phyloP scores from a whole-genome alignment of 2,329 filamentous ascomycete species.

The Purpureocillium takamizusanense region DNA sequence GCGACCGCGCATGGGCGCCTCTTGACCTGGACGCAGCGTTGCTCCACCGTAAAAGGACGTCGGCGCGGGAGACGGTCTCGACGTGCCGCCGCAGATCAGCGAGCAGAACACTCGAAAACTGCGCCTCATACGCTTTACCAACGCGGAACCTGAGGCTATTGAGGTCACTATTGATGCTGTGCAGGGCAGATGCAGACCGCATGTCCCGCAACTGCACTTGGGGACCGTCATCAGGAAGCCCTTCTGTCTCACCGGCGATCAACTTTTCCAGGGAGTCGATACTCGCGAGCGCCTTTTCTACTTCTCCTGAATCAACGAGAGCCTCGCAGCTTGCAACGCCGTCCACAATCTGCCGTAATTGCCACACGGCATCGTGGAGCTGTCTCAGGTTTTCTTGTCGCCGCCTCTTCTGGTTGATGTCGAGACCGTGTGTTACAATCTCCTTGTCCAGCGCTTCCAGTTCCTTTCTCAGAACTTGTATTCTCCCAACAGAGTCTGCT shows the following conservation, averaged over 20 bases:
- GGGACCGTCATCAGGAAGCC: conserved; percentile 17
- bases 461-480: conserved; percentile 72
- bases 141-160: conserved; percentile 68
- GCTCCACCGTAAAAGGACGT: conserved; percentile 80
- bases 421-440: conserved; percentile 75
- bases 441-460: conserved; percentile 75
- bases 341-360: conserved; percentile 71
- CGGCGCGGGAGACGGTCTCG: conserved; percentile 57
- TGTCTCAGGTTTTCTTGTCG: conserved; percentile 77
- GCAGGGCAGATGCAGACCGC: conserved; percentile 66
- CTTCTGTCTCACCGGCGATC: conserved; percentile 61
- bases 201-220: conserved; percentile 52
- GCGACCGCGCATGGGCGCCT: conserved; percentile 55
- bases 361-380: conserved; percentile 72
- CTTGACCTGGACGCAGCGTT: conserved; percentile 64
- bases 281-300: conserved; percentile 69
- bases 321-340: conserved; percentile 69
- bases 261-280: conserved; percentile 73
- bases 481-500: conserved; percentile 79
- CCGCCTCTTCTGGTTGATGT: conserved; percentile 75
- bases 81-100: conserved; percentile 75
- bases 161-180: conserved; percentile 71
- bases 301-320: conserved; percentile 72
- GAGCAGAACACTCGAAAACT: conserved; percentile 70
- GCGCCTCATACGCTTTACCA: conserved; percentile 76